Evolutionary conservation across 2,329 filamentous ascomycete species (phyloP).

Genomic region (Teratosphaeriaceae sp.): DNA sequence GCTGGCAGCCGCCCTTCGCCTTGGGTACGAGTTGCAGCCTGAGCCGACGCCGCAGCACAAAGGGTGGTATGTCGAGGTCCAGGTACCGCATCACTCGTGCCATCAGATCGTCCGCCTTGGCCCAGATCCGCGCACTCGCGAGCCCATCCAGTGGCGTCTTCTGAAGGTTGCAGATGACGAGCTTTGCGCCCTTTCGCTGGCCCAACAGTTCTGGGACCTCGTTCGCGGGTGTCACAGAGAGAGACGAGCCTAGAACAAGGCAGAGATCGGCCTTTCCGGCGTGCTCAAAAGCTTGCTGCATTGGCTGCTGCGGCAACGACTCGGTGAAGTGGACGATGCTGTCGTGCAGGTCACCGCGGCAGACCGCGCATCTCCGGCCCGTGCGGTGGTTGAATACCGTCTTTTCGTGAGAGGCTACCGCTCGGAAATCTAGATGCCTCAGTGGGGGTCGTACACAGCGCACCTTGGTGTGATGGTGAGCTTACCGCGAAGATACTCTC

Average conservation of each 20-base stretch:
- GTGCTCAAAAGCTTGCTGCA: background rate
- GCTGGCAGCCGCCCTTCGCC: background rate
- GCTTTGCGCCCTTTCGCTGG: background rate
- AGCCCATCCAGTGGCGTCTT: conserved; percentile 1
- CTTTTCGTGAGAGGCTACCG: background rate
- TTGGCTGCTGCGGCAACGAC: background rate
- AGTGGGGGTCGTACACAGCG: background rate
- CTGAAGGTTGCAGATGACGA: background rate
- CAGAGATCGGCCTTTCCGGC: background rate
- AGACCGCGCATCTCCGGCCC: background rate
- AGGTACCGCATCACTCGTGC: background rate
- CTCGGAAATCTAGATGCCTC: background rate
- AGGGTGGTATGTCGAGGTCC: background rate
- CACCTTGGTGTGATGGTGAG: background rate
- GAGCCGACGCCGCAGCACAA: background rate
- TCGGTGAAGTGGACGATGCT: background rate
- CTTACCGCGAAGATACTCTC: background rate
- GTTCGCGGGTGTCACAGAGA: background rate
- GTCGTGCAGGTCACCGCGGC: background rate
- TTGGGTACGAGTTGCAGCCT: background rate
- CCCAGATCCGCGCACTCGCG: background rate
- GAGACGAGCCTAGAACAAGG: background rate
- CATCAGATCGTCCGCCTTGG: background rate
- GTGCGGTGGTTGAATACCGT: background rate
- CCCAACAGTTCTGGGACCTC: background rate